Evolutionary conservation across 1,284 basidiomycete species (phyloP).

Genomic region (Ceratobasidium sp.): DNA sequence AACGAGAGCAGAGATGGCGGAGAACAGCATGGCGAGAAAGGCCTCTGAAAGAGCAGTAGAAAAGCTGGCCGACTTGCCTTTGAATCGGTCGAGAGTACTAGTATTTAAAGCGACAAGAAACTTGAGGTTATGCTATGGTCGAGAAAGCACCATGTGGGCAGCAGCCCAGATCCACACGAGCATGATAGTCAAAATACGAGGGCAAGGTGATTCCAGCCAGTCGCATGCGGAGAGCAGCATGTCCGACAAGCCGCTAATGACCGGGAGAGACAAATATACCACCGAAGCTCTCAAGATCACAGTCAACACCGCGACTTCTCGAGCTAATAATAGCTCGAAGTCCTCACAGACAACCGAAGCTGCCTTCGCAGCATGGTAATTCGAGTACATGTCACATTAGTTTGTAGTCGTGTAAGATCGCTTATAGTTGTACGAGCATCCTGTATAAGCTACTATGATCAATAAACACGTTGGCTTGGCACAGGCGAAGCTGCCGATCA

Average conservation of each 20-base stretch:
- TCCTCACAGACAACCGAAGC: neutral
- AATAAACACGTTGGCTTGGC: neutral
- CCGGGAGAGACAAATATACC: slow-evolving; percentile 4
- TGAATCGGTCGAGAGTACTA: neutral
- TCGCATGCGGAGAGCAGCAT: neutral
- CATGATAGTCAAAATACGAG: slow-evolving; percentile 13
- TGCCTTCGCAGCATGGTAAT: neutral
- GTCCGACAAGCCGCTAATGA: neutral
- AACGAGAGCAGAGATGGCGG: slow-evolving; percentile 29
- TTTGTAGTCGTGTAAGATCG: neutral
- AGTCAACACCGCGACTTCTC: neutral
- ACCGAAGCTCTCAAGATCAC: neutral
- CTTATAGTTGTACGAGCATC: neutral
- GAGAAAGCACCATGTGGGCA: slow-evolving; percentile 7
- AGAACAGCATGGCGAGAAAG: slow-evolving; percentile 37
- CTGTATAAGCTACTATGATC: neutral
- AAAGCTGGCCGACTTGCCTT: slow-evolving; percentile 10
- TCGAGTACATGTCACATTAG: neutral
- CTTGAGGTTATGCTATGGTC: neutral
- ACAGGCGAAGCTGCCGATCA: neutral
- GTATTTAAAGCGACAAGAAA: slow-evolving; percentile 24
- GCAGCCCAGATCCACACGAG: neutral
- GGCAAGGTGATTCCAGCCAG: neutral
- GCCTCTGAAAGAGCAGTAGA: slow-evolving; percentile 3
- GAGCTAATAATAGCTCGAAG: slow-evolving; percentile 14